These are phyloP conservation scores for Penicillium olsonii DNA, from an alignment of 2,329 filamentous ascomycete genomes.

Conservation along the genomic window DNA sequence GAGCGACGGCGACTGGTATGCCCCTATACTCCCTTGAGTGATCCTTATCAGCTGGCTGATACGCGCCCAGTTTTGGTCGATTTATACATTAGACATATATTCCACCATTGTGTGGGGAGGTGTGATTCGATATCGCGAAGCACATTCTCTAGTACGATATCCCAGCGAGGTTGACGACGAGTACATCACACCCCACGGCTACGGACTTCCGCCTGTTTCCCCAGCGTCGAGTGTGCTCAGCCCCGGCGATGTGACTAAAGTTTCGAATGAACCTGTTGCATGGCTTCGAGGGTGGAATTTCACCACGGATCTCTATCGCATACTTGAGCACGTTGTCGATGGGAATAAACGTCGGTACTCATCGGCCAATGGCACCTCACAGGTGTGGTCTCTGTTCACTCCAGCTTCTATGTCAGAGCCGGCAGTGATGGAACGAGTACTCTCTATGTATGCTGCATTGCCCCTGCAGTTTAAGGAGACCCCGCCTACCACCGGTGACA, in stretches of 20 bases:
- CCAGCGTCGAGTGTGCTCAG: slow-evolving; percentile 16
- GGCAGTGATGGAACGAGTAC: slow-evolving; percentile 28
- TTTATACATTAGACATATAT: slow-evolving; percentile 60
- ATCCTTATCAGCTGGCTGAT: slow-evolving; percentile 8
- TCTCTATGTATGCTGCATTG: slow-evolving; percentile 26
- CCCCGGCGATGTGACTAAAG: slow-evolving; percentile 8
- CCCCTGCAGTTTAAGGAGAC: slow-evolving; percentile 29
- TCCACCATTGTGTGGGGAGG: slow-evolving; percentile 56
- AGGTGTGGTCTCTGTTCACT: slow-evolving; percentile 27
- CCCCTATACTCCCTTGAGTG: slow-evolving; percentile 1
- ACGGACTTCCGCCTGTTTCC: slow-evolving; percentile 21
- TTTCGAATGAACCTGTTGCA: slow-evolving; percentile 23
- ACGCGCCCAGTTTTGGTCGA: slow-evolving; percentile 54
- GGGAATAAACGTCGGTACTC: slow-evolving; percentile 24
- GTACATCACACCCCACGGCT: slow-evolving; percentile 38
- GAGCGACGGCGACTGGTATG: slow-evolving; percentile 51
- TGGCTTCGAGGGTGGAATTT: slow-evolving; percentile 63
- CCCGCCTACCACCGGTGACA: slow-evolving; percentile 31
- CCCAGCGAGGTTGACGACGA: slow-evolving; percentile 53
- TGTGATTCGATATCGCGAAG: slow-evolving; percentile 49
- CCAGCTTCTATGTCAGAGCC: slow-evolving; percentile 23
- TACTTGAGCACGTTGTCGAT: slow-evolving; percentile 54
- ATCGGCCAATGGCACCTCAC: slow-evolving; percentile 23
- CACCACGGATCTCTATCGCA: slow-evolving; percentile 57
- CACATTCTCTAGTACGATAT: slow-evolving; percentile 50